Percentiles rank a stretch among this genome's conserved stretches.
Conservation (phyloP, 2,329 filamentous ascomycete genomes). For the Teratosphaeria pseudoeucalypti region DNA sequence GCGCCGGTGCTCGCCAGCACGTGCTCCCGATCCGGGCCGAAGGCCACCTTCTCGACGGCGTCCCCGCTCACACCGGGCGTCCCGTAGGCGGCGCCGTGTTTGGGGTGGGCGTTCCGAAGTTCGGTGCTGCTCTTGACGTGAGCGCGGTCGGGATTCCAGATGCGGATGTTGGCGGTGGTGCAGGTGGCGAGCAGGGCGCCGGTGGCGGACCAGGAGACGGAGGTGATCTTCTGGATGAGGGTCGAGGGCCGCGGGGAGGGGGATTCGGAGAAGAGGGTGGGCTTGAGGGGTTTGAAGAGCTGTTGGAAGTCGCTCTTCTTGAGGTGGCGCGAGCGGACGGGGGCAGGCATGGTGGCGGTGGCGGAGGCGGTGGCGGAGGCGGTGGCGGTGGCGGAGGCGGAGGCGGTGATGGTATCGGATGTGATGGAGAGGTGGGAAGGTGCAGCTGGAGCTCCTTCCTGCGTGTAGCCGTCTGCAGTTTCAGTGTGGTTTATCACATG, state of each 20-base stretch:
- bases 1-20: constrained; percentile 65
- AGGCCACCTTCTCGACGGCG: constrained; percentile 63
- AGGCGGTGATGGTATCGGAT: not conserved
- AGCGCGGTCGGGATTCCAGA: constrained; percentile 72
- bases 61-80: constrained; percentile 43
- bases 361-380: not conserved
- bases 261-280: constrained; percentile 51
- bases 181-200: constrained; percentile 79
- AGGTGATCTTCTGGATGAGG: constrained; percentile 21
- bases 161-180: constrained; percentile 57
- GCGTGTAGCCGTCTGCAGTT: not conserved
- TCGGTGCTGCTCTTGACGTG: constrained; percentile 67
- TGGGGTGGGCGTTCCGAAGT: constrained; percentile 40
- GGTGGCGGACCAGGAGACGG: constrained; percentile 67
- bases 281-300: constrained; percentile 58
- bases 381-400: not conserved
- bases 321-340: constrained; percentile 45
- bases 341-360: constrained; percentile 20
- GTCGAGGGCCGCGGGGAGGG: constrained; percentile 21
- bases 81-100: constrained; percentile 11
- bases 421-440: not conserved
- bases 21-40: constrained; percentile 66
- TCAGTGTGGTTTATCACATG: not conserved
- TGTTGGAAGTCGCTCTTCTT: constrained; percentile 59
- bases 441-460: not conserved